Base-by-base conservation (phyloP, 164 flowering plant genomes). In the Sextonia rubra region DNA sequence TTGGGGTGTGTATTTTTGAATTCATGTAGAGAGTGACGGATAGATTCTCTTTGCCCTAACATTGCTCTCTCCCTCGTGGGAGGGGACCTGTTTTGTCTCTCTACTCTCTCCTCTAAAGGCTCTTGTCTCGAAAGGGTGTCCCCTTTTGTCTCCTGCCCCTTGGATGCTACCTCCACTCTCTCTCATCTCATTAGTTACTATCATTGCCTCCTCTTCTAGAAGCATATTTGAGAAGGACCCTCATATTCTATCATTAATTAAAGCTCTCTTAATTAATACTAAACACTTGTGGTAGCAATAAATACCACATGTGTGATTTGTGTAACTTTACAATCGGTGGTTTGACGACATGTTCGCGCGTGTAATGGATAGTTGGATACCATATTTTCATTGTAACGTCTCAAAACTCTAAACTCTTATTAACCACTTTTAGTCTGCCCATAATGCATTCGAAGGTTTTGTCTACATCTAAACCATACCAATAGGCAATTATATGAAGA, bases 71-170 rank as follows among this genome's bases (percentile, higher is more conserved):
- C 23, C 18, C 61, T 18, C 12, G 12, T 61, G 12, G 26, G 30
- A 15, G 23, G 25, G 64, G 64, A n/a, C 15, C 17, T 61, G 64
- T 61, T 61, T 61, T 61, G 64, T 61, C 27, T 14, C 27, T 25
- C 64, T 29, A 9, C 27, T 61, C 27, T 14, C 27, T 25, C 64
- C 64, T 25, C 27, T 29, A 11, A 61, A 22, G 8, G 64, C 68
- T 4, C 18, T 26, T 64, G 24, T 64, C 3, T 66, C 52, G n/a
- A 37, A 37, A n/a, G 14, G 68, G 8, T 18, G 8, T 25, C 52
- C 48, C 69, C 52, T 20, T 44, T n/a, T 66, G 69, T 66, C 55
- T 26, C 69, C 69, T 66, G 26, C 49, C 25, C 69, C 44, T 66
- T 23, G 69, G 69, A 64, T 64, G 22, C 68, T 37, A 15, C 26